These are phyloP conservation scores for Pittosporum tobira DNA, from an alignment of 129 eudicot genomes.

Conservation along the genomic window DNA sequence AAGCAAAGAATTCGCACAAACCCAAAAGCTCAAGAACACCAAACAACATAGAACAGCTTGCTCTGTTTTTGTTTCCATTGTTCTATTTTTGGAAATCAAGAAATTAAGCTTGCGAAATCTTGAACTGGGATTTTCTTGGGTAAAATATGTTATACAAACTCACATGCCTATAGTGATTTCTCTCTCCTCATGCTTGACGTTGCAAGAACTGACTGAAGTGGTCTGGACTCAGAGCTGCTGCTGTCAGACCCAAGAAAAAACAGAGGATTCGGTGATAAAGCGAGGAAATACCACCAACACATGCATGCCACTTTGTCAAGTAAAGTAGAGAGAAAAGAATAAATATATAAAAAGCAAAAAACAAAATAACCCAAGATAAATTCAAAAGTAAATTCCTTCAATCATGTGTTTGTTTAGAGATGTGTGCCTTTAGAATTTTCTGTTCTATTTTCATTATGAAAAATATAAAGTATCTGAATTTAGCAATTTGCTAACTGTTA, in stretches of 20 bases:
- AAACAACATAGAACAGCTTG: conserved; percentile 24
- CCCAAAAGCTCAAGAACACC: conserved; percentile 39
- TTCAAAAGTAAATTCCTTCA: conserved; percentile 20
- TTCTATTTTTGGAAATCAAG: conserved; percentile 1
- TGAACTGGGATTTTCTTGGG: conserved; percentile 15
- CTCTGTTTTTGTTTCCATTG: conserved; percentile 20
- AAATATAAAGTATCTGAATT: conserved; percentile 1
- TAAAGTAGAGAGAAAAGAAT: conserved; percentile 15
- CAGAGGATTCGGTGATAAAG: conserved; percentile 25
- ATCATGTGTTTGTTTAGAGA: conserved; percentile 26
- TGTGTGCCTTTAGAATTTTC: conserved; percentile 16
- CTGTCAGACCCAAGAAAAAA: conserved; percentile 32
- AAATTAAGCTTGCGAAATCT: not conserved
- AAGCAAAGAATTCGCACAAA: conserved; percentile 45
- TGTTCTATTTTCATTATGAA: not conserved
- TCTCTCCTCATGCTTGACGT: conserved; percentile 11
- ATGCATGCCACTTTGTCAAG: conserved; percentile 39
- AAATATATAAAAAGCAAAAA: conserved; percentile 14
- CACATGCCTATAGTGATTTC: conserved; percentile 12
- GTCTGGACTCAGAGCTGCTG: conserved; percentile 25
- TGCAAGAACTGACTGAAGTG: conserved; percentile 17
- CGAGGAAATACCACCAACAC: conserved; percentile 29
- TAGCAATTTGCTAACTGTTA: conserved; percentile 20
- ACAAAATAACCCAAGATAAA: conserved; percentile 6
- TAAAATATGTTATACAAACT: conserved; percentile 11